phyloP scores from a whole-genome alignment of 768 basidiomycete genomes.

The Pleurotus tuoliensis region DNA sequence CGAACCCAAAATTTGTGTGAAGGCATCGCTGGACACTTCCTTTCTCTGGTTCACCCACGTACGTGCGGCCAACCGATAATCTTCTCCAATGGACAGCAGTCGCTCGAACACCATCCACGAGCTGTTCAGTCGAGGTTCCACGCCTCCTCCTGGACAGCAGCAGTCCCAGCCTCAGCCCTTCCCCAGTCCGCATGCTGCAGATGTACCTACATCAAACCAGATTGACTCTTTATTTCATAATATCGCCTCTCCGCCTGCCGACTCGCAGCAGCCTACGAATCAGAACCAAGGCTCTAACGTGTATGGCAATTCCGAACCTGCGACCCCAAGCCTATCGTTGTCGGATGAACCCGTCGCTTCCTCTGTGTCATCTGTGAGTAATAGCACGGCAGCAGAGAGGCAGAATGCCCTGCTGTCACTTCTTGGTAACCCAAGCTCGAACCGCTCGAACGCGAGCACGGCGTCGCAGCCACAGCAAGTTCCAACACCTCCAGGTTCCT shows the following conservation, averaged over 20 bases:
- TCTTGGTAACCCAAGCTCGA: conserved; percentile 46
- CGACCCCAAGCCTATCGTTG: conserved; percentile 39
- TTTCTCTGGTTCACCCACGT: conserved; percentile 6
- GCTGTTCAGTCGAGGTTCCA: conserved; percentile 52
- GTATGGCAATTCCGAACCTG: conserved; percentile 30
- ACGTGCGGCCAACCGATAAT: neutral
- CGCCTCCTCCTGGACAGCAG: conserved; percentile 39
- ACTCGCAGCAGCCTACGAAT: conserved; percentile 28
- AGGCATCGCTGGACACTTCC: conserved; percentile 3
- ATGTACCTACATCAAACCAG: conserved; percentile 48
- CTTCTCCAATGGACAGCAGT: conserved; percentile 31
- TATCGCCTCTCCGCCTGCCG: conserved; percentile 38
- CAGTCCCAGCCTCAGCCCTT: conserved; percentile 29
- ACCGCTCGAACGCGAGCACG: conserved; percentile 18
- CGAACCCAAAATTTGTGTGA: conserved; percentile 10
- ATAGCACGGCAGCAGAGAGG: conserved; percentile 50
- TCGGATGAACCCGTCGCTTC: conserved; percentile 42
- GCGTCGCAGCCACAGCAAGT: conserved; percentile 51
- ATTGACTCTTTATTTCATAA: conserved; percentile 70
- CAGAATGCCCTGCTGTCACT: conserved; percentile 76
- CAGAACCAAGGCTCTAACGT: conserved; percentile 17
- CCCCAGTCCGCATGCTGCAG: conserved; percentile 34
- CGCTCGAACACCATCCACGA: conserved; percentile 39
- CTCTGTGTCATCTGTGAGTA: conserved; percentile 34
- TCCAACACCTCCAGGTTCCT: conserved; percentile 66